A percentile compares a stretch with the other conserved stretches of the same genome.
phyloP scores from a whole-genome alignment of 768 basidiomycete species.

The Cystobasidium ongulense region DNA sequence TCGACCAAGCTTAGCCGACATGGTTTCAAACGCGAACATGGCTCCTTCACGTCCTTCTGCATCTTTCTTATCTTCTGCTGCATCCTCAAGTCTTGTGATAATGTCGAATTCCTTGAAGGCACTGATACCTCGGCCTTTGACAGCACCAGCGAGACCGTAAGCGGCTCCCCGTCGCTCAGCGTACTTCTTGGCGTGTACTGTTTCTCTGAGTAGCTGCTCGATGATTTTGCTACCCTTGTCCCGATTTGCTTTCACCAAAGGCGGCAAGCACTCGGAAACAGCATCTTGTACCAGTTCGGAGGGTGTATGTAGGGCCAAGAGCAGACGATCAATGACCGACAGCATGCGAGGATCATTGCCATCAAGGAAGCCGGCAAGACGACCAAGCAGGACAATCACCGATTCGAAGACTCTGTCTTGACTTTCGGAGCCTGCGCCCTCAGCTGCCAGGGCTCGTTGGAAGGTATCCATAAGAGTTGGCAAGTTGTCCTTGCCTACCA shows the following conservation, averaged over 20 bases:
- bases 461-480: constrained; percentile 70
- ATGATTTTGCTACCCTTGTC: constrained; percentile 60
- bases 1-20: constrained; percentile 75
- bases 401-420: constrained; percentile 88
- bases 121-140: constrained; percentile 80
- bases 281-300: constrained; percentile 94
- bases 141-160: constrained; percentile 84
- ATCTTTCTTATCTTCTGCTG: constrained; percentile 78
- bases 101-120: constrained; percentile 77
- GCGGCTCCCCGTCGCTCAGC: constrained; percentile 93
- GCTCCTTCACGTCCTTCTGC: constrained; percentile 84
- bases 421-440: constrained; percentile 46
- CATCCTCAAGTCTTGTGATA: constrained; percentile 61
- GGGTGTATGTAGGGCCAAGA: constrained; percentile 84
- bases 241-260: constrained; percentile 66
- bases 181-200: constrained; percentile 74
- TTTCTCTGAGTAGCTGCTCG: constrained; percentile 64
- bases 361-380: constrained; percentile 79
- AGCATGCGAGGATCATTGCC: constrained; percentile 68
- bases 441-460: constrained; percentile 59
- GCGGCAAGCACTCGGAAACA: constrained; percentile 87
- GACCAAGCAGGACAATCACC: constrained; percentile 85
- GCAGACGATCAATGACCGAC: constrained; percentile 68
- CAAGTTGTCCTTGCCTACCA: constrained; percentile 65
- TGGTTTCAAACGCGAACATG: constrained; percentile 87